Percentiles rank a stretch among this genome's conserved stretches.
Evolutionary conservation across 495 filamentous ascomycete species (phyloP).

Genomic region (Rhypophila decipiens): DNA sequence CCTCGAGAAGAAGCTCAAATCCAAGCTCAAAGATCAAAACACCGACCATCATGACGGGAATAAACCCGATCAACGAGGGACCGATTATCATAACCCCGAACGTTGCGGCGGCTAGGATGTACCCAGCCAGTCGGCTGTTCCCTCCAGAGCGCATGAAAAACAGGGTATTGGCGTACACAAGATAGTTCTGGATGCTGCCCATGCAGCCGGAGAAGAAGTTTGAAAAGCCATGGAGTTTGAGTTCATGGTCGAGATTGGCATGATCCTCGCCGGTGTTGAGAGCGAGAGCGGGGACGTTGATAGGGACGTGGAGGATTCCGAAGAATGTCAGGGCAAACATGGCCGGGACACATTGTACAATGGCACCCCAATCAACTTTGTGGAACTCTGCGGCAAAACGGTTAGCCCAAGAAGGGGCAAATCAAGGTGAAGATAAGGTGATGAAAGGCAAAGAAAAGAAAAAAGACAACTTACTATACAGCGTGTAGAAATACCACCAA

Average conservation of each 20-base stretch:
- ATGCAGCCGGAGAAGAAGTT: conserved; percentile 80
- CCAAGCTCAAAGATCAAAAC: conserved; percentile 90
- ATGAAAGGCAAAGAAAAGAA: conserved; percentile 1
- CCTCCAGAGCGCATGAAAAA: conserved; percentile 90
- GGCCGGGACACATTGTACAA: conserved; percentile 74
- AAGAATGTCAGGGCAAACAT: conserved; percentile 99
- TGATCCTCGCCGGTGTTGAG: conserved; percentile 88
- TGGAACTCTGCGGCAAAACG: conserved; percentile 42
- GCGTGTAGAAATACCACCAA: conserved; percentile 94
- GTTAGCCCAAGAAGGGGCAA: conserved; percentile 9
- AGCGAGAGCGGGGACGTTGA: conserved; percentile 90
- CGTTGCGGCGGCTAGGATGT: conserved; percentile 78
- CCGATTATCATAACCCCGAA: conserved; percentile 76
- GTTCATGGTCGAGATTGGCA: conserved; percentile 81
- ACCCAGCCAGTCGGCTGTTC: conserved; percentile 73
- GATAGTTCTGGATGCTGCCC: conserved; percentile 95
- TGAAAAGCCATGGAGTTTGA: conserved; percentile 87
- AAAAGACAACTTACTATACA: conserved; percentile 62
- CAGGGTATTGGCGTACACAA: conserved; percentile 95
- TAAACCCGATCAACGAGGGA: conserved; percentile 82
- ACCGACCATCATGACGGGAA: conserved; percentile 95
- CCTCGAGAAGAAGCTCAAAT: conserved; percentile 82
- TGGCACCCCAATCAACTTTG: conserved; percentile 61
- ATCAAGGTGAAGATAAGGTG: no score
- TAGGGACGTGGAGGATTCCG: conserved; percentile 92